Evolutionary conservation across 306 rosid genomes (phyloP).

Genomic region (Prinsepia uniflora): DNA sequence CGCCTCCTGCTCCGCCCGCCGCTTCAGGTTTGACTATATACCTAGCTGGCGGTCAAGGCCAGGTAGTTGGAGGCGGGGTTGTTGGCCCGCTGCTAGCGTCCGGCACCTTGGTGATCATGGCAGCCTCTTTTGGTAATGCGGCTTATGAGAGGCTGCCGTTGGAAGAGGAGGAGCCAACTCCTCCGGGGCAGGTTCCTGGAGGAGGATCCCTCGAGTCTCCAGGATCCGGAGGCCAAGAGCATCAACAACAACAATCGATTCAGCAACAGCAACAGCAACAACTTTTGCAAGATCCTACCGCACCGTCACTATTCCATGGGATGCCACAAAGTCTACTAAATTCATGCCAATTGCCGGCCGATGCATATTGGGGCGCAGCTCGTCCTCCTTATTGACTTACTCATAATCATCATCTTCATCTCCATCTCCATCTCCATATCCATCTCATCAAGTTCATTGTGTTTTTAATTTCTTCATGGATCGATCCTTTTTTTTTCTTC

Average conservation of each 20-base stretch:
- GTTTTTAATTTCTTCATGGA: background rate
- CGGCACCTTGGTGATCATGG: conserved; percentile 85
- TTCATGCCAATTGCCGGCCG: conserved; percentile 77
- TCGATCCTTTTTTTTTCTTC: background rate
- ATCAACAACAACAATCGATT: conserved; percentile 35
- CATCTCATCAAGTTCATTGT: background rate
- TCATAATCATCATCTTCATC: background rate
- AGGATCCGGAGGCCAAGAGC: conserved; percentile 34
- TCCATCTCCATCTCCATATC: no score
- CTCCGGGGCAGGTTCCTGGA: conserved; percentile 26
- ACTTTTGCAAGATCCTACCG: conserved; percentile 48
- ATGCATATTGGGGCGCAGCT: conserved; percentile 67
- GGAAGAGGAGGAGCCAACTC: conserved; percentile 59
- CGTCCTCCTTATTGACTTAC: conserved; percentile 65
- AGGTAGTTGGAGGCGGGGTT: conserved; percentile 82
- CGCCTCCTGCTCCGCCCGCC: conserved; percentile 81
- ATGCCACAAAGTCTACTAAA: conserved; percentile 80
- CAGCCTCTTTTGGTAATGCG: conserved; percentile 90
- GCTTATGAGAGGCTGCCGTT: conserved; percentile 90
- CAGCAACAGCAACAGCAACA: conserved; percentile 28
- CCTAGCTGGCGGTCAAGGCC: conserved; percentile 87
- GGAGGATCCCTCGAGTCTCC: conserved; percentile 58
- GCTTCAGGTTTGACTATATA: conserved; percentile 79
- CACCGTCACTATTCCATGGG: conserved; percentile 55
- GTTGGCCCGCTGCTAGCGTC: conserved; percentile 76